Evolutionary conservation across 225 moss, liverwort and hornwort genomes (phyloP), one percentile per base, ranked within the genome.

Genomic region (Anthoceros angustus): DNA sequence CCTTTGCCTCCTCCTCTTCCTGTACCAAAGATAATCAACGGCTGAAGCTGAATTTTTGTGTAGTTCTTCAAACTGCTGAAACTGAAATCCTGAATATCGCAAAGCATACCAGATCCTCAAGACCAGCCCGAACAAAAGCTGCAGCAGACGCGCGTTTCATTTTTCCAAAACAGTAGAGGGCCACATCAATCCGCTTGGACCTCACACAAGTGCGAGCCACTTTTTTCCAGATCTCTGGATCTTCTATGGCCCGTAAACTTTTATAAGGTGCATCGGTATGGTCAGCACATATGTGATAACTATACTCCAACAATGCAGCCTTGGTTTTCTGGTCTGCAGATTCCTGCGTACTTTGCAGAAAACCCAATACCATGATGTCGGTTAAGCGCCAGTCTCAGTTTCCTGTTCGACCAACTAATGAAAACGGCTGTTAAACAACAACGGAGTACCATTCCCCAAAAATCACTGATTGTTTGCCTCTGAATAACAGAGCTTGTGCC

Each of bases 1-100:
- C 84, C 49, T 84, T 87, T 45, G 84, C 84, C 69, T 98, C 92
- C 72, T 86, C 92, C 72, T 98, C 98, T 88, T 91, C 65, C 9
- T 42, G 69, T 43, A 67, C 61, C 68, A 65, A 62, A 12, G 45
- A 20, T 62, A 4, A 39, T 65, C 9, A 1, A 39, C 26, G 38
- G 63, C 25, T 62, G 62, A 62, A n/a, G 14, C 8, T 67, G 8
- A 9, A 43, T 26, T 43, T 25, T 32, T 8, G 23, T 12, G 45
- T 18, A 3, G 50, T 26, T 15, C 16, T 26, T 61, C 42, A 45
- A 40, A 26, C 38, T n/a, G 12, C 15, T n/a, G 24, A 12, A 64
- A 26, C 63, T 64, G 23, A 14, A 7, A 14, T 64, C 23, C 38
- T 16, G 23, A 64, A 21, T 12, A 21, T 64, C 63, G 3, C 32